Evolutionary conservation across 805 yeast genomes (phyloP), one percentile per base, ranked within the genome.

Genomic region (Metschnikowia shivogae): DNA sequence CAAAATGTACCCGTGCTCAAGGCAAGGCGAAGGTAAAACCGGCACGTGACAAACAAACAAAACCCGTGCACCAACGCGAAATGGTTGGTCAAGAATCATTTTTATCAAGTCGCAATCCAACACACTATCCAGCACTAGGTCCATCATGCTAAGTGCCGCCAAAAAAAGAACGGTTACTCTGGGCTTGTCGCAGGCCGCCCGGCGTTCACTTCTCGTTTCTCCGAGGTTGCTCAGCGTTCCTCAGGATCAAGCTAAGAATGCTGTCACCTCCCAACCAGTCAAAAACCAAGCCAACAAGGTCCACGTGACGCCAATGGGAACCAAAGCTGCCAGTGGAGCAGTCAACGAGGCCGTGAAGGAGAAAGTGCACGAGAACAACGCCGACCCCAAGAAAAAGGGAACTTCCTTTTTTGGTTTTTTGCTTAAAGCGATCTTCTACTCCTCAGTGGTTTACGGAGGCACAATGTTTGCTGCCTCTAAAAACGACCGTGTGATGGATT

Each of bases 401-500:
- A 63, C 60, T 44, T 62, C 73, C 6, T 49, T 68, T 29, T 44
- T 60, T 26, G 59, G 64, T 3, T 60, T 67, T 35, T 46, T 70
- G 37, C 53, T 69, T 52, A 63, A 60, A 40, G 54, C 68, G 11
- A 50, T 62, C 10, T 45, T 65, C 8, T 42, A 59, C 22, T 60
- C 63, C 6, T 48, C 68, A 7, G 57, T 63, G 13, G 57, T 54
- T 6, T 70, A 70, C 46, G 76, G 74, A 2, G 67, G 68, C 19
- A 62, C 72, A 11, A 57, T 70, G 48, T 71, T 53, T 45, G 65
- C 52, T 33, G 74, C 75, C 41, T 69, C 75, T 45, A 71, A 69
- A 53, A 70, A 63, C 52, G 75, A 71, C 40, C 61, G 58, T 42
- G 74, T 70, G 12, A 62, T 70, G 70, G 74, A 70, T 54, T 69